Evolutionary conservation across 495 filamentous ascomycete species (phyloP).

Genomic region (Pseudoneurospora amorphoporcata): DNA sequence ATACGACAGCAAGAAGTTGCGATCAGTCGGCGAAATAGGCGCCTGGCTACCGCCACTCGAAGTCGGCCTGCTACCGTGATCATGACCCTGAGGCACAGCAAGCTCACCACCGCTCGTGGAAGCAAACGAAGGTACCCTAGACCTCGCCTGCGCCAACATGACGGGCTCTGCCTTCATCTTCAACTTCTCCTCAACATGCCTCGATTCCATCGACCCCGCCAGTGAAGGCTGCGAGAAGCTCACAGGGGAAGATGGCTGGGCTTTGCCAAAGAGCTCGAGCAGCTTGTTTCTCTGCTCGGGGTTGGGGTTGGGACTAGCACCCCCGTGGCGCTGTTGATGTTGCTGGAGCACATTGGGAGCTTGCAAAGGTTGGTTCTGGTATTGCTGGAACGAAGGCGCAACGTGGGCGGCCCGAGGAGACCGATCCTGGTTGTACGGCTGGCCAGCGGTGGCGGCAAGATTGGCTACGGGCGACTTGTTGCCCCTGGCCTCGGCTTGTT

Average conservation of each 20-base stretch:
- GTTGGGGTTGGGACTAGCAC: slow-evolving; percentile 24
- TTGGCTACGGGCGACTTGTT: slow-evolving; percentile 12
- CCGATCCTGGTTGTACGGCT: slow-evolving; percentile 12
- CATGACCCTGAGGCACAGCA: slow-evolving; percentile 1
- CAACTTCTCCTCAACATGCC: slow-evolving; percentile 35
- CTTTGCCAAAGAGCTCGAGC: slow-evolving; percentile 62
- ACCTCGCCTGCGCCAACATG: slow-evolving; percentile 26
- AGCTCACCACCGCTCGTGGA: slow-evolving; percentile 10
- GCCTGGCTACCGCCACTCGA: slow-evolving; percentile 38
- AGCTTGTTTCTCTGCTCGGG: slow-evolving; percentile 56
- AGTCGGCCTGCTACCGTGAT: slow-evolving; percentile 15
- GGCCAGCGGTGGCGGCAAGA: slow-evolving; percentile 8
- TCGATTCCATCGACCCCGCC: slow-evolving; percentile 21
- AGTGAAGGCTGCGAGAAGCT: slow-evolving; percentile 17
- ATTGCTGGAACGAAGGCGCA: slow-evolving; percentile 7
- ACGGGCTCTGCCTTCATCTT: slow-evolving; percentile 22
- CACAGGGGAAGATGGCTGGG: slow-evolving; percentile 8
- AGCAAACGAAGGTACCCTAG: slow-evolving; percentile 30
- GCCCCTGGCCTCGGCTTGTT: slow-evolving; percentile 7
- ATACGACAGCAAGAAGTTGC: slow-evolving; percentile 71
- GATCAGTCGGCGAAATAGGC: slow-evolving; percentile 57
- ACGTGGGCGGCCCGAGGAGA: slow-evolving; percentile 2
- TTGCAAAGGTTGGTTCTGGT: slow-evolving; percentile 3
- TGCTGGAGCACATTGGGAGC: slow-evolving; percentile 4
- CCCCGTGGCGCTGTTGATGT: slow-evolving; percentile 7